Base-by-base conservation (phyloP, 2,329 filamentous ascomycete species). In the Cadophora malorum region DNA sequence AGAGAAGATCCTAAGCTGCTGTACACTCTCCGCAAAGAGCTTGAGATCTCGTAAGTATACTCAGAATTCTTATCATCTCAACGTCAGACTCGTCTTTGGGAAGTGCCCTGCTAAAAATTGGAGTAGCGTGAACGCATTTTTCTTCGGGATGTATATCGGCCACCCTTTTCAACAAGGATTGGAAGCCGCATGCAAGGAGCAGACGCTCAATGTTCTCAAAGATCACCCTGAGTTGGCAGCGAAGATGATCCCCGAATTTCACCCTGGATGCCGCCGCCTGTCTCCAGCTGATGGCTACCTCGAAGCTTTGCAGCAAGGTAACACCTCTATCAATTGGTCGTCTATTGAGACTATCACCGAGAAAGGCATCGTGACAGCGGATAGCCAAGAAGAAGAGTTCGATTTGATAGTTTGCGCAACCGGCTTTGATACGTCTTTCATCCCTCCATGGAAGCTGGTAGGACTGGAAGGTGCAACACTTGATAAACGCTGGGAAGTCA, bases 261-360 rank as follows among this genome's bases (percentile, higher is more conserved):
- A 79, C 4, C 79, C 80, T 7, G 83, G 83, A n/a, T 81, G 75
- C 74, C 78, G 75, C 55, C 79, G 79, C 0, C 76, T 80, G 52
- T 78, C 80, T 0, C 81, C 80, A 1, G 80, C 79, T 2, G 76
- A 79, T 6, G 76, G 77, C 33, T 80, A 79, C 67, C 76, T 79
- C 50, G 79, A 80, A 47, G 73, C 78, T 1, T 65, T 80, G 8
- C 74, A 78, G 35, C 71, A 76, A 67, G 56, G 70, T 9, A 79
- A 80, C 45, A 74, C 78, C 21, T 70, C 77, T 7, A 70, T 79
- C 33, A 73, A 78, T 1, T 74, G 77, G 31, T 83, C 85, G 69
- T 84, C 84, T 71, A 77, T 84, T 52, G 76, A 82, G 28, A 78
- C 80, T 69, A 65, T 81, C 60, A 80, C 78, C 0, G 71, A 76